Evolutionary conservation across 2,329 filamentous ascomycete species (phyloP), one percentile per base, ranked within the genome.

Genomic region (Penicillium sp.): DNA sequence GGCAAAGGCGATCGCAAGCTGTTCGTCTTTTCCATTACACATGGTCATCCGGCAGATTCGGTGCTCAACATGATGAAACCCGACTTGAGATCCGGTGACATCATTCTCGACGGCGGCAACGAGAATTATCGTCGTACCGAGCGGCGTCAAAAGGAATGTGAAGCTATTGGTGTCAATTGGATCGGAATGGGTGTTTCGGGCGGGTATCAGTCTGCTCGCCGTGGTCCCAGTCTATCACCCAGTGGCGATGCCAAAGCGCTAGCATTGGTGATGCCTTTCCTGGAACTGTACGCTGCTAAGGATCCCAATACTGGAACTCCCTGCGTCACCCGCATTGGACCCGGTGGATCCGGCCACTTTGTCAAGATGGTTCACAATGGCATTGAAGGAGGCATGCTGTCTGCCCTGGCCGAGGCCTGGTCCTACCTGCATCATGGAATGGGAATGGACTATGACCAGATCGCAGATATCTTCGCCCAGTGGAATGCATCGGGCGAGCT

Each of bases 341-440:
- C 74, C 2, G 75, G 75, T 0, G 80, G 81, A 1, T 72, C 75
- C 1, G 82, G 82, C 0, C 81, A 85, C 57, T 85, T 80, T 52
- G 79, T 84, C 27, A 85, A 86, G 66, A 85, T 85, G 80, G 72
- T 84, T 3, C 82, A 85, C 56, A 84, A 85, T 47, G 81, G 80
- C 1, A 84, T 85, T 43, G 81, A 85, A 55, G 79, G 84, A 44
- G 81, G 79, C 1, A 82, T 85, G 76, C 75, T 85, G 66, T 75
- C 64, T 36, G 69, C 73, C 0, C 69, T 84, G 4, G 74, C 74
- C 10, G 82, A 85, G 56, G 75, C 76, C 2, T 85, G 79, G 78
- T 70, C 69, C 0, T 69, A 84, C 20, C 76, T 85, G 66, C 68
- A 71, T 23, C 68, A 70, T 29, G 72, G 76, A 1, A 63, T 84